Percentiles rank a stretch among this genome's conserved stretches.
Evolutionary conservation across 2,329 filamentous ascomycete genomes (phyloP).

Genomic region (Alternaria burnsii): DNA sequence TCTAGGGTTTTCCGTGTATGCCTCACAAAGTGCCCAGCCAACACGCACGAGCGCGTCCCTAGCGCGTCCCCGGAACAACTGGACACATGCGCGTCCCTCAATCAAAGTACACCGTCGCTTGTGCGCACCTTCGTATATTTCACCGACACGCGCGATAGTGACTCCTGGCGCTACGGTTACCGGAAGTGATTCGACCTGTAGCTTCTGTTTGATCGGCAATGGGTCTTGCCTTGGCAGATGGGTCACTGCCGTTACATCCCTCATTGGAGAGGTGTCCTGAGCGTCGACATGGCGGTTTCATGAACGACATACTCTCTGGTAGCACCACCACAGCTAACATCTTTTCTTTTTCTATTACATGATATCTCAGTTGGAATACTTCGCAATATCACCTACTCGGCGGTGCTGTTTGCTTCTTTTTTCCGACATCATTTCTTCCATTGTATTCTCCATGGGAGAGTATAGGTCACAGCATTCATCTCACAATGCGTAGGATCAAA

Average conservation of each 20-base stretch:
- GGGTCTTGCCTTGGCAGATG: conserved; percentile 22
- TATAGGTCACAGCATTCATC: not conserved
- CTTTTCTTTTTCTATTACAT: conserved; percentile 2
- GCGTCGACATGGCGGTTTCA: conserved; percentile 13
- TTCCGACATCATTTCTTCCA: conserved; percentile 1
- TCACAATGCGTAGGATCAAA: conserved; percentile 44
- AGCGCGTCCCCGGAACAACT: conserved; percentile 10
- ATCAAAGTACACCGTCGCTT: conserved; percentile 13
- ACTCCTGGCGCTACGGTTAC: conserved; percentile 9
- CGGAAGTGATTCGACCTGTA: conserved; percentile 8
- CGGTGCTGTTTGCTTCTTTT: not conserved
- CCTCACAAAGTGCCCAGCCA: conserved; percentile 4
- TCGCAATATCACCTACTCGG: not conserved
- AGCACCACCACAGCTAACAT: conserved; percentile 1
- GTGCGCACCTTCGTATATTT: conserved; percentile 13
- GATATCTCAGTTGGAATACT: not conserved
- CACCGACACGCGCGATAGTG: conserved; percentile 7
- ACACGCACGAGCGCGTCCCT: conserved; percentile 12
- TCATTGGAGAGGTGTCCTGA: conserved; percentile 26
- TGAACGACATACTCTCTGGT: conserved; percentile 5
- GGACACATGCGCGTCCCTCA: conserved; percentile 10
- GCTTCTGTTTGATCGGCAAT: conserved; percentile 19
- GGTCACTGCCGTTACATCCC: conserved; percentile 12
- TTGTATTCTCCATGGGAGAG: conserved; percentile 14
- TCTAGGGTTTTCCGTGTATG: not conserved